phyloP scores from a whole-genome alignment of 208 protist species.

The Trypanosoma scelopori region DNA sequence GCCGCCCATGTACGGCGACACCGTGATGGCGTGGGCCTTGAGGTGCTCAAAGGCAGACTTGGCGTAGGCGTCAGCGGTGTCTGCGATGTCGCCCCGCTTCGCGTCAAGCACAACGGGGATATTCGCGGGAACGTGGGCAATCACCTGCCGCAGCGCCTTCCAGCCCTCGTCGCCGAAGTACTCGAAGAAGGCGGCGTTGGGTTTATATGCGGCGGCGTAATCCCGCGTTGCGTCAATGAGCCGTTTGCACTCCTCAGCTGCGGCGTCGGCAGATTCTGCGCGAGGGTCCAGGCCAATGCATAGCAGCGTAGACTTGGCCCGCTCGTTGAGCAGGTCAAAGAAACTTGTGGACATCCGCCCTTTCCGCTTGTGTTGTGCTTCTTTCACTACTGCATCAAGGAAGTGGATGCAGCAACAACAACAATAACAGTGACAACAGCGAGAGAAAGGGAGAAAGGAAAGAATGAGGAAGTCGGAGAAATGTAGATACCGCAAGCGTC shows the following conservation, averaged over 20 bases:
- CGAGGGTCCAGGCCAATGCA: slow-evolving; percentile 88
- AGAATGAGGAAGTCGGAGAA: slow-evolving; percentile 24
- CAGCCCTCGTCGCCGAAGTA: slow-evolving; percentile 74
- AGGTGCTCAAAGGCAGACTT: slow-evolving; percentile 80
- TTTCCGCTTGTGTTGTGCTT: slow-evolving; percentile 12
- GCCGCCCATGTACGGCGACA: slow-evolving; percentile 86
- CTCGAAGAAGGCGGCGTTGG: slow-evolving; percentile 91
- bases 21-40: slow-evolving; percentile 80
- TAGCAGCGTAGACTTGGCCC: slow-evolving; percentile 75
- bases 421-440: too few species aligned
- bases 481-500: too few species aligned
- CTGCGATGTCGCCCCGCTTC: slow-evolving; percentile 88
- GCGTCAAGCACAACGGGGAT: slow-evolving; percentile 89
- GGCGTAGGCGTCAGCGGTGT: slow-evolving; percentile 85
- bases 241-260: slow-evolving; percentile 65
- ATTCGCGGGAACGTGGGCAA: slow-evolving; percentile 56
- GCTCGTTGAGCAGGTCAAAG: slow-evolving; percentile 84
- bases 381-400: background rate
- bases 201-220: slow-evolving; percentile 88
- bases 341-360: slow-evolving; percentile 36
- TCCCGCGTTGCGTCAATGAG: slow-evolving; percentile 79
- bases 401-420: too few species aligned
- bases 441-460: background rate
- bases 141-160: slow-evolving; percentile 61
- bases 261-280: slow-evolving; percentile 54